Base-by-base conservation (phyloP, 192 early-diverging fungal genomes). In the Rhizophagus clarus region DNA sequence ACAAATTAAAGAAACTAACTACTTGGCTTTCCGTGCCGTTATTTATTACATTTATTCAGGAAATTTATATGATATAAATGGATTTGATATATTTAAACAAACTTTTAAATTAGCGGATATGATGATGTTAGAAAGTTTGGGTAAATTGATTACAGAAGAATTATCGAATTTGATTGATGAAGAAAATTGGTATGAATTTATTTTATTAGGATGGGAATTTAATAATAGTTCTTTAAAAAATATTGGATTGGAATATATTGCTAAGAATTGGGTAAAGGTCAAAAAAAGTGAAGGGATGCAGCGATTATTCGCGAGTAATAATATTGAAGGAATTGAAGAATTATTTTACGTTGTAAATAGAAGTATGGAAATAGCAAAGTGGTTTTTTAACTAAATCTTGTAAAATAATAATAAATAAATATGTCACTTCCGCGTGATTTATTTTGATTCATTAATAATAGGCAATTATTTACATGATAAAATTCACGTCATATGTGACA, bases 51-150 rank as follows among this genome's bases (percentile, higher is more conserved):
- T 68, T 45, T 78, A 78, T 47, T 56, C 45, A 10, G 47, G 66
- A 4, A 78, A 51, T 12, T 60, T 67, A 12, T 26, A 37, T n/a
- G 42, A 20, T 20, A 29, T 24, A 45, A 8, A 47, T 1, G 14
- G 22, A 47, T 24, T 78, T 31, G 77, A 78, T 11, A 22, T n/a
- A 1, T 10, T 78, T 4, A 32, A 42, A 49, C 42, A 78, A 9
- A 56, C 68, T 45, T 63, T 68, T 28, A 20, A 20, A 68, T 26
- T 68, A n/a, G 77, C 77, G 28, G 77, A 78, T 15, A 78, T 78
- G 77, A 51, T 67, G 77, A 40, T 26, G 14, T 26, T 78, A 2
- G 29, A 78, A 34, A 29, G 34, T 17, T 68, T 78, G 12, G 15
- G 28, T 31, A 67, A 34, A 60, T 26, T 56, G 24, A 45, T 78